Percentiles rank a stretch among this genome's conserved stretches.
Evolutionary conservation across 345 rosid genomes (phyloP).

Genomic region (Acer negundo): DNA sequence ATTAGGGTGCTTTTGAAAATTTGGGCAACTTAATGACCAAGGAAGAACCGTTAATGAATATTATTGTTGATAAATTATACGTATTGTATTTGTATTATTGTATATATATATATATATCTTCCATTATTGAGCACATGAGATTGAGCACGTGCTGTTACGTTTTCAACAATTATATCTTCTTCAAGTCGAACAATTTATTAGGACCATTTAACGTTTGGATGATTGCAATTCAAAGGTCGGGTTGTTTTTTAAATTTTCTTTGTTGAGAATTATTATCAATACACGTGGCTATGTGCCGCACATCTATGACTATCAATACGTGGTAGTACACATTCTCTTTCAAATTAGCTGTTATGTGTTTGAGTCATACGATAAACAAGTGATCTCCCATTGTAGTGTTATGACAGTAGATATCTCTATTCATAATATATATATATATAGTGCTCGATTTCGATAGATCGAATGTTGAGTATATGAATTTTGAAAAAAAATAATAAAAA

Average conservation of each 20-base stretch:
- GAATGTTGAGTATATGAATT: no score
- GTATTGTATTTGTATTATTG: no score
- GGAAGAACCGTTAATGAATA: conserved; percentile 18
- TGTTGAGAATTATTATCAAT: background rate
- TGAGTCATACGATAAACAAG: no score
- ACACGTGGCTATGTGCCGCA: background rate
- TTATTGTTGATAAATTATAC: conserved; percentile 5
- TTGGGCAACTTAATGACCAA: conserved; percentile 18
- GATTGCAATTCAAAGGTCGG: background rate
- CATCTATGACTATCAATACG: no score
- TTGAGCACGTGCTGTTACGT: background rate
- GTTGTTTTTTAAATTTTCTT: background rate
- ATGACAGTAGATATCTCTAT: no score
- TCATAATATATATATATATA: no score
- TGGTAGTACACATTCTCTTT: no score
- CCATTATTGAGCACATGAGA: conserved; percentile 1
- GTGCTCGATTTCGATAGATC: no score
- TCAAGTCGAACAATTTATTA: background rate
- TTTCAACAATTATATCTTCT: background rate
- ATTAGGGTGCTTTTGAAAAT: conserved; percentile 23
- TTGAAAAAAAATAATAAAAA: no score
- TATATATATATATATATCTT: no score
- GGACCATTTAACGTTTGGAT: conserved; percentile 12
- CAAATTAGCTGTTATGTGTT: no score
- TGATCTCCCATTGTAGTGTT: no score